Evolutionary conservation across 257 asterid species (phyloP), one percentile per base, ranked within the genome.

Genomic region (Solanum paucissectum): DNA sequence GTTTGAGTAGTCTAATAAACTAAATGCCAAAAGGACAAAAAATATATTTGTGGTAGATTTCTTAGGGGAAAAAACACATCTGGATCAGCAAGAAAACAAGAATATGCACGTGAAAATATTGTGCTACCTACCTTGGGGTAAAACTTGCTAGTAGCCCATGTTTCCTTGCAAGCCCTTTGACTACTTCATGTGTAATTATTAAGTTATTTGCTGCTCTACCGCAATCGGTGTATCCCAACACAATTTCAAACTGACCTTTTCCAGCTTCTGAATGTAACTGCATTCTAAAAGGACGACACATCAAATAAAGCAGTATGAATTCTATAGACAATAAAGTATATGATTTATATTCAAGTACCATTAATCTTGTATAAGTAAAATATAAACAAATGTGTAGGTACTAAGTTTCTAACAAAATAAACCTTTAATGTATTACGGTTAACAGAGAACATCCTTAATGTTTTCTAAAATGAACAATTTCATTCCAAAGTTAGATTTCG

Each of bases 251-350:
- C 32, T 29, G 32, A 29, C 32, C 32, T 29, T 29, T 29, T 29
- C 98, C 98, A 88, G 96, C 88, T 93, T 96, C 99, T 81, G 99
- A 92, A 90, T 96, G 99, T 85, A 94, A 79, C 98, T 96, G 90
- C 37, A 71, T 46, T 25, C 81, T 87, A 89, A 60, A 87, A 81
- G 52, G 18, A 66, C 46, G 73, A 16, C 86, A 86, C 42, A 75
- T 77, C 11, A 86, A 72, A 72, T 72, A 9, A 9, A 8, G 79
- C 40, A 14, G 52, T 85, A 27, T 33, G 23, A 77, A 25, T 20
- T 3, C 55, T 18, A 46, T 64, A 5, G 40, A 75, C 9, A 12
- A 62, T 58, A 74, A 87, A 27, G 6, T 40, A 34, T 34, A 60
- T 40, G 49, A 60, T 25, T 8, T 60, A 60, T 60, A 55, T 52